phyloP scores from a whole-genome alignment of 1,284 basidiomycete genomes.

The Irpex sp. region DNA sequence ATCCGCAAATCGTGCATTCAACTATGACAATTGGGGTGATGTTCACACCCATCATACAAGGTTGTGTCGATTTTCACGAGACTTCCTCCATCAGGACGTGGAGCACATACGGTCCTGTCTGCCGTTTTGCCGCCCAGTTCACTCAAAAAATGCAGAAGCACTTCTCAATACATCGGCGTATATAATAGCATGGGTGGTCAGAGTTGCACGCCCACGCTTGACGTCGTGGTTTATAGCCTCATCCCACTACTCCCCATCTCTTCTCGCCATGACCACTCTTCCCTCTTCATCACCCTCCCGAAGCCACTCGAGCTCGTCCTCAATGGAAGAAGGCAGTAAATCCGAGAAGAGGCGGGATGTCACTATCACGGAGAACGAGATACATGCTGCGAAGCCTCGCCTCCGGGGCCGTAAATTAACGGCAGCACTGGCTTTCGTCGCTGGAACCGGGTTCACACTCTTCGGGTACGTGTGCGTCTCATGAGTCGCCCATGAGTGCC shows the following conservation, averaged over 20 bases:
- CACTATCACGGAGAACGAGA: conserved; percentile 1
- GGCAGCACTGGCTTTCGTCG: conserved; percentile 42
- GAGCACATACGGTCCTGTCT: background rate
- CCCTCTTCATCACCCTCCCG: background rate
- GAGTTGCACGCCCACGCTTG: background rate
- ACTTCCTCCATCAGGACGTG: background rate
- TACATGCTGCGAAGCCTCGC: conserved; percentile 22
- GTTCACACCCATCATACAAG: background rate
- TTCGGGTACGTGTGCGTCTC: conserved; percentile 39
- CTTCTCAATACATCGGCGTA: background rate
- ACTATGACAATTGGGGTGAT: background rate
- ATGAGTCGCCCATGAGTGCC: background rate
- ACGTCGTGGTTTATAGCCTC: background rate
- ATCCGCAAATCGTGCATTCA: background rate
- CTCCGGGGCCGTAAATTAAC: conserved; percentile 39
- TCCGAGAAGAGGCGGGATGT: conserved; percentile 8
- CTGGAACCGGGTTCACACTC: conserved; percentile 51
- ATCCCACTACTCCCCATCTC: background rate
- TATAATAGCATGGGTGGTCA: background rate
- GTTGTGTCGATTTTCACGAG: background rate
- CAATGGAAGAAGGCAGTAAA: conserved; percentile 6
- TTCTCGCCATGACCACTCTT: background rate
- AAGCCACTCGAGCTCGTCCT: background rate
- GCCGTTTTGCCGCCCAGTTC: background rate
- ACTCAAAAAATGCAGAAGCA: background rate